A percentile compares a stretch with the other conserved stretches of the same genome.
Evolutionary conservation across 345 rosid genomes (phyloP).

Genomic region (Litchi chinensis): DNA sequence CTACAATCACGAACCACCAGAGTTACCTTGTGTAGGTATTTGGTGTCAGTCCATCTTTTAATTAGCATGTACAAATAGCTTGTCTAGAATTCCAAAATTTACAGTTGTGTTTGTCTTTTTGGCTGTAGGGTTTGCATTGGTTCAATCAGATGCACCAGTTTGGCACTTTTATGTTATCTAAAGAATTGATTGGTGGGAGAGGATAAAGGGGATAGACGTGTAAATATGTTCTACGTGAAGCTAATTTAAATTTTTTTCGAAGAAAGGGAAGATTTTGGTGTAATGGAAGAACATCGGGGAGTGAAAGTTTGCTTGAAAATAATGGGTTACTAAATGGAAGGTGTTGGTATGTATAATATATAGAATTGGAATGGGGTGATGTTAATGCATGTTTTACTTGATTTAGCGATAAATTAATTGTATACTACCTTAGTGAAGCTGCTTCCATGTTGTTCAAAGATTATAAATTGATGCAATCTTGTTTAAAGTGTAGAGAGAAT

Average conservation of each 20-base stretch:
- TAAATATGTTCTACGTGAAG: background rate
- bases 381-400: background rate
- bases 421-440: too few relatives aligned
- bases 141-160: conserved; percentile 21
- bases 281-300: background rate
- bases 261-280: background rate
- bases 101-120: background rate
- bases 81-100: background rate
- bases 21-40: conserved; percentile 33
- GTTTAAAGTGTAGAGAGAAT: background rate
- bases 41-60: background rate
- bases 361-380: background rate
- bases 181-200: background rate
- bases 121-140: background rate
- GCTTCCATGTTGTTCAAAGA: background rate
- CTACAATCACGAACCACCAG: conserved; percentile 26
- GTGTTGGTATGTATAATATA: background rate
- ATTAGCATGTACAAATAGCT: background rate
- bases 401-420: too few relatives aligned
- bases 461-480: background rate
- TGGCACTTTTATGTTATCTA: conserved; percentile 40
- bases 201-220: background rate
- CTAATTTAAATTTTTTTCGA: background rate
- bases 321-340: conserved; percentile 5
- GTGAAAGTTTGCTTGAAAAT: background rate